Evolutionary conservation across 495 filamentous ascomycete species (phyloP).

Genomic region (Xylaria scruposa): DNA sequence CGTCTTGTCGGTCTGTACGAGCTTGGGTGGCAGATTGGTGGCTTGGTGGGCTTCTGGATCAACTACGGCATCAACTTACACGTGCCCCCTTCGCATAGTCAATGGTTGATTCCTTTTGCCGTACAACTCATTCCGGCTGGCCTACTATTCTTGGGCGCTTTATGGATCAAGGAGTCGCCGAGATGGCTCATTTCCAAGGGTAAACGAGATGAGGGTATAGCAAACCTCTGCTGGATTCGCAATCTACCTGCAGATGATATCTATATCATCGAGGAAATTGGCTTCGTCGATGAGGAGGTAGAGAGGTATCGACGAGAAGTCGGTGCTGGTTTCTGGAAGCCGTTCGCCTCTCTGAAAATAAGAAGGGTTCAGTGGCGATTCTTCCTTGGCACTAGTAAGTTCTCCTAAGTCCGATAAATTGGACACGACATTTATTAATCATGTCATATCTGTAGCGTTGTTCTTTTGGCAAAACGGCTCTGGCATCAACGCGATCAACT

Average conservation of each 20-base stretch:
- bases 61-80: constrained; percentile 60
- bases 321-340: constrained; percentile 71
- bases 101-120: constrained; percentile 65
- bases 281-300: constrained; percentile 26
- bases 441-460: constrained; percentile 37
- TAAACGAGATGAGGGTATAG: constrained; percentile 18
- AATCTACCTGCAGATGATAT: constrained; percentile 17
- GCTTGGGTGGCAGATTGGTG: constrained; percentile 75
- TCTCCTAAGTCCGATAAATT: background rate
- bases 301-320: constrained; percentile 62
- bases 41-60: constrained; percentile 58
- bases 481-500: constrained; percentile 57
- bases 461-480: constrained; percentile 58
- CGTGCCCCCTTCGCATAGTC: constrained; percentile 46
- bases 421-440: background rate
- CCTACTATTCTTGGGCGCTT: constrained; percentile 60
- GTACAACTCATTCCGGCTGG: constrained; percentile 69
- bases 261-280: constrained; percentile 49
- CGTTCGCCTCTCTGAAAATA: constrained; percentile 62
- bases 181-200: constrained; percentile 56
- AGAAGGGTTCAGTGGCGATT: constrained; percentile 65
- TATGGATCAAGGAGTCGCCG: constrained; percentile 55
- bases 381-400: constrained; percentile 64
- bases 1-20: constrained; percentile 71
- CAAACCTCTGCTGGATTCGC: constrained; percentile 29